Evolutionary conservation across 257 asterid species (phyloP).

Genomic region (Coffea canephora): DNA sequence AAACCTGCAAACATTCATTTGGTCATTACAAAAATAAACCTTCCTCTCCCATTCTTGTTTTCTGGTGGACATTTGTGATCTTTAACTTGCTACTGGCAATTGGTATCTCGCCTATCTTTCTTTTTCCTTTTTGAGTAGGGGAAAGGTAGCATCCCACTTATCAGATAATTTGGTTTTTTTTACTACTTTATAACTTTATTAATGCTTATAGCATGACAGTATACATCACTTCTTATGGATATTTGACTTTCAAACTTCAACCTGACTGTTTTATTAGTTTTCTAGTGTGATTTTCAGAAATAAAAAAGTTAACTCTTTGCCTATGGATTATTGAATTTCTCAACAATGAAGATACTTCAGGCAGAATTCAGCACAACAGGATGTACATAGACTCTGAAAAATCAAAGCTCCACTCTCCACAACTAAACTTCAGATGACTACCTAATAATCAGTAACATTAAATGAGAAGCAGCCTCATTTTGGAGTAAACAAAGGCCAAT

Average conservation of each 20-base stretch:
- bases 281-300: not conserved
- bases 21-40: constrained; percentile 61
- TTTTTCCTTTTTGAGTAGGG: not conserved
- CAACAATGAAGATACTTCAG: not conserved
- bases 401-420: constrained; percentile 1
- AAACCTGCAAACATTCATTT: constrained; percentile 89
- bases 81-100: constrained; percentile 21
- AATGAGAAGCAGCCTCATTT: not conserved
- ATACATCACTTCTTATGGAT: not conserved
- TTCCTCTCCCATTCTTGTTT: constrained; percentile 37
- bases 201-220: not conserved
- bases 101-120: constrained; percentile 20
- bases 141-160: constrained; percentile 3
- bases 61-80: constrained; percentile 32
- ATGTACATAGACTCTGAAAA: not conserved
- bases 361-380: not conserved
- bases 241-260: not conserved
- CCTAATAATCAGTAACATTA: not conserved
- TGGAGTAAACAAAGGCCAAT: not conserved
- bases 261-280: not conserved
- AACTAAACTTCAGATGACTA: not conserved
- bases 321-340: not conserved
- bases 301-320: not conserved
- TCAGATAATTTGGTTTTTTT: constrained; percentile 1
- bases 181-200: not conserved